phyloP scores from a whole-genome alignment of 2,329 filamentous ascomycete genomes.

The Coniochaeta sp. region DNA sequence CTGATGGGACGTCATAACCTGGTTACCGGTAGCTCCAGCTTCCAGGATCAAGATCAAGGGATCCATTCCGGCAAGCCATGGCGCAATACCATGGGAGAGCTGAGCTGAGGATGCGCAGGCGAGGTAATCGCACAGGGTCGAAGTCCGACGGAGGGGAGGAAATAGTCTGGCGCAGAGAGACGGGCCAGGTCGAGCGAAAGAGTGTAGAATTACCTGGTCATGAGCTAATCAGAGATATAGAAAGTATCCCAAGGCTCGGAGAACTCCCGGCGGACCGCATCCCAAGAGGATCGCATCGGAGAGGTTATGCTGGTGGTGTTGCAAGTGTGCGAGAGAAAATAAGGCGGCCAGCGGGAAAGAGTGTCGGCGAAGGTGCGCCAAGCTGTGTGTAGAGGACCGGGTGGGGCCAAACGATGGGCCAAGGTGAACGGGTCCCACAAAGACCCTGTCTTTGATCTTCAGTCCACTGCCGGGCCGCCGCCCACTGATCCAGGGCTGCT shows the following conservation, averaged over 20 bases:
- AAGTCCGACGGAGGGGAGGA: background rate
- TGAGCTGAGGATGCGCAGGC: background rate
- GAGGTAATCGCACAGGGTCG: background rate
- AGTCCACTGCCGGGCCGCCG: too few relatives aligned
- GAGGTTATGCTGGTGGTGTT: background rate
- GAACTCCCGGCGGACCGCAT: background rate
- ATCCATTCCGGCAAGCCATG: too few relatives aligned
- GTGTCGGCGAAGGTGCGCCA: slow-evolving; percentile 1
- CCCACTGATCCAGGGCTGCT: too few relatives aligned
- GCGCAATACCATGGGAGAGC: background rate
- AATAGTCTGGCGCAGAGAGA: background rate
- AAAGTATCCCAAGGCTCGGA: background rate
- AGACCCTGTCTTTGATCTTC: background rate
- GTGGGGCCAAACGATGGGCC: background rate
- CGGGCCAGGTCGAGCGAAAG: background rate
- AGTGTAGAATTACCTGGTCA: background rate
- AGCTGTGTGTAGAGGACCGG: background rate
- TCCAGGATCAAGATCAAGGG: background rate
- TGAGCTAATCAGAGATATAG: background rate
- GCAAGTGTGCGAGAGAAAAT: background rate
- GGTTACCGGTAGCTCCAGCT: background rate
- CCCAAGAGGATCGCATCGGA: background rate
- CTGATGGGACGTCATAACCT: background rate
- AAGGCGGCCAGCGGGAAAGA: background rate
- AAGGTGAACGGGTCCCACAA: background rate